A percentile compares a stretch with the other conserved stretches of the same genome.
Evolutionary conservation across 352 stramenopile genomes (phyloP).

Genomic region (Aphanomyces stellatus): DNA sequence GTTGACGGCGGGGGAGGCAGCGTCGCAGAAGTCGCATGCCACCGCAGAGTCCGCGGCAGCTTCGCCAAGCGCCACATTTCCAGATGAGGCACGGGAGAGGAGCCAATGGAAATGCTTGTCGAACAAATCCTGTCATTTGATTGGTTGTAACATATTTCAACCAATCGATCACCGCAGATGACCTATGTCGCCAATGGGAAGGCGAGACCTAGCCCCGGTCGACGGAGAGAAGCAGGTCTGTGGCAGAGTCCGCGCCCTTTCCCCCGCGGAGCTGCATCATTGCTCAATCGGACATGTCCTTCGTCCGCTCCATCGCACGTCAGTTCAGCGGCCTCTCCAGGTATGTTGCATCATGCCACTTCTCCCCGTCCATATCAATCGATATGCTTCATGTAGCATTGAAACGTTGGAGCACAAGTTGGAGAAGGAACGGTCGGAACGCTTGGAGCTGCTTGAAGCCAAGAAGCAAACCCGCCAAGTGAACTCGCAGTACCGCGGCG

Average conservation of each 20-base stretch:
- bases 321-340: conserved; percentile 18
- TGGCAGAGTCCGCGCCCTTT: not conserved
- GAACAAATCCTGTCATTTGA: not conserved
- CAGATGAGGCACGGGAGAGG: too few relatives aligned
- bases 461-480: not conserved
- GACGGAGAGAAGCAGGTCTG: conserved; percentile 8
- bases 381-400: not conserved
- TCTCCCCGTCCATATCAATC: not conserved
- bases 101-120: not conserved
- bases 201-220: not conserved
- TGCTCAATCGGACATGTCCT: conserved; percentile 9
- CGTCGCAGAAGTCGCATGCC: too few relatives aligned
- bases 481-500: conserved; percentile 4
- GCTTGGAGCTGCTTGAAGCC: not conserved
- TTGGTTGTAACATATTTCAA: not conserved
- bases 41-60: not conserved
- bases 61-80: not conserved
- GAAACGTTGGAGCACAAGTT: conserved; percentile 15
- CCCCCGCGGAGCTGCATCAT: not conserved
- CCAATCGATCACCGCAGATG: not conserved
- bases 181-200: not conserved
- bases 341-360: not conserved
- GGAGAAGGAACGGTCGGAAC: not conserved
- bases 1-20: too few relatives aligned
- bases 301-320: conserved; percentile 15